These are phyloP conservation scores for Collybia mongolica DNA, from an alignment of 768 basidiomycete species.

Conservation along the genomic window DNA sequence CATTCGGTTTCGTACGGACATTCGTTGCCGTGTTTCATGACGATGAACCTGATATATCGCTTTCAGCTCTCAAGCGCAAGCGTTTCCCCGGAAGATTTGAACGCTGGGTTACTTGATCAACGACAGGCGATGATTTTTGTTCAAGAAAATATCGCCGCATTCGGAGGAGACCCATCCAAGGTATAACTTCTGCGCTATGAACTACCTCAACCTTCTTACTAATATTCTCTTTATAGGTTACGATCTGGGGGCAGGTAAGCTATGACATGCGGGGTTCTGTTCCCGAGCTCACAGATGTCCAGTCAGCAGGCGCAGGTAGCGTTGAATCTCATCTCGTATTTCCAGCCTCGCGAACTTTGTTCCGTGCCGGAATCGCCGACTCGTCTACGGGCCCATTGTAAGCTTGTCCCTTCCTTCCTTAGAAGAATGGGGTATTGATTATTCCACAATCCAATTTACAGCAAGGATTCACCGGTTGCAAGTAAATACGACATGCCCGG, in stretches of 20 bases:
- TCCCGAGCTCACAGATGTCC: too few species aligned
- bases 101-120: conserved; percentile 63
- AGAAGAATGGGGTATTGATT: not conserved
- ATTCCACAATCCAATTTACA: conserved; percentile 13
- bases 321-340: too few species aligned
- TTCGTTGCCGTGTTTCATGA: not conserved
- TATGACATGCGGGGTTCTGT: not conserved
- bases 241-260: conserved; percentile 55
- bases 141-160: conserved; percentile 62
- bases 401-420: not conserved
- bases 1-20: conserved; percentile 51
- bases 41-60: not conserved
- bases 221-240: conserved; percentile 31
- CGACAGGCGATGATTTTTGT: conserved; percentile 56
- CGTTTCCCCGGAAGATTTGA: conserved; percentile 48
- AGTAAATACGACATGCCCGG: conserved; percentile 50
- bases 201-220: not conserved
- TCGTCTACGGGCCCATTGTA: not conserved
- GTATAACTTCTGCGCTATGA: conserved; percentile 19
- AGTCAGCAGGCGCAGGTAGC: too few species aligned
- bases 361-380: not conserved
- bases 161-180: conserved; percentile 63
- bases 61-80: conserved; percentile 43
- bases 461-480: conserved; percentile 48
- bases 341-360: not conserved